phyloP scores from a whole-genome alignment of 116 monocot genomes.

The Zostera marina region DNA sequence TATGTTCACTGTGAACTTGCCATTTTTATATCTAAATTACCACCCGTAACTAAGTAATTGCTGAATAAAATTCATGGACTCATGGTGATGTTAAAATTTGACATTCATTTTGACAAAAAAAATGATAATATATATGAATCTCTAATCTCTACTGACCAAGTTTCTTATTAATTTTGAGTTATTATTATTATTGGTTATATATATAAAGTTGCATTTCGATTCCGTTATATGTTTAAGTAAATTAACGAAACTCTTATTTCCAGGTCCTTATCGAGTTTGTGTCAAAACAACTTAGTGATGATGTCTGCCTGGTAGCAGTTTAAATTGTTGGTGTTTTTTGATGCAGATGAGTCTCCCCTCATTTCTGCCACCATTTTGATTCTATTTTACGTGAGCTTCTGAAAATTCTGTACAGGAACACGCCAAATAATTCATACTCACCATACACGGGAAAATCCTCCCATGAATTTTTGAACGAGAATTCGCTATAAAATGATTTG shows the following conservation, averaged over 20 bases:
- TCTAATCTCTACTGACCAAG: too few relatives aligned
- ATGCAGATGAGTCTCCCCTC: background rate
- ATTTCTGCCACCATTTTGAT: background rate
- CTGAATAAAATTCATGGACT: too few relatives aligned
- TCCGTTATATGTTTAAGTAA: background rate
- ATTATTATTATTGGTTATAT: too few relatives aligned
- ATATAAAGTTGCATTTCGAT: too few relatives aligned
- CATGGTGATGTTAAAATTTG: too few relatives aligned
- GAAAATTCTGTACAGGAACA: constrained; percentile 1
- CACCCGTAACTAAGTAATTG: too few relatives aligned
- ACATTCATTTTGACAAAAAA: too few relatives aligned
- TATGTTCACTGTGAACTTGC: too few relatives aligned
- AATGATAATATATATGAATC: too few relatives aligned
- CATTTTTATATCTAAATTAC: too few relatives aligned
- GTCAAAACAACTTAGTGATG: background rate
- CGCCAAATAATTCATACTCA: background rate
- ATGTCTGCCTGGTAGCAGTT: background rate
- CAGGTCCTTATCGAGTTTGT: background rate
- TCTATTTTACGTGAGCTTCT: background rate
- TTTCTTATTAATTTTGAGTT: too few relatives aligned
- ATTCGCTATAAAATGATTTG: background rate
- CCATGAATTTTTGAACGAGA: background rate
- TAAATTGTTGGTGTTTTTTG: background rate
- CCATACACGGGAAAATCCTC: background rate
- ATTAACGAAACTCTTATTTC: background rate